phyloP scores from a whole-genome alignment of 2,329 filamentous ascomycete genomes.

The Neofusicoccum ribis region DNA sequence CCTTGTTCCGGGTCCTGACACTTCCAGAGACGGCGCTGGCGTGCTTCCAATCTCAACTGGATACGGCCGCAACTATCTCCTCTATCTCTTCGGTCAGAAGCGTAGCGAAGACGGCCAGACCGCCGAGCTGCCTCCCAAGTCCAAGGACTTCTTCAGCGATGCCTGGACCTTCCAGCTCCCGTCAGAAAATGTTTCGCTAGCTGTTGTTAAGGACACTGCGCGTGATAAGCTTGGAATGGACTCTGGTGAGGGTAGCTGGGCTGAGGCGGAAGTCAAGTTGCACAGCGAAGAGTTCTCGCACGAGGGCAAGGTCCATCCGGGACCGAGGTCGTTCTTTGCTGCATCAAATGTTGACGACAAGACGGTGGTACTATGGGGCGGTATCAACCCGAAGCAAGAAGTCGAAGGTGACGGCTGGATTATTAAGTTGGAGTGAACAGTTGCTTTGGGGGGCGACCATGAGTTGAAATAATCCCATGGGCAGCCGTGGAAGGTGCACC shows the following conservation, averaged over 20 bases:
- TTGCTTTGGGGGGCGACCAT: neutral
- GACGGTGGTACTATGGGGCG: constrained; percentile 45
- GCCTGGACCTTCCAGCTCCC: constrained; percentile 46
- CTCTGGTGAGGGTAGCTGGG: constrained; percentile 44
- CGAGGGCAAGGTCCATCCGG: constrained; percentile 47
- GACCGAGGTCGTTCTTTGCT: constrained; percentile 44
- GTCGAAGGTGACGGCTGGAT: constrained; percentile 48
- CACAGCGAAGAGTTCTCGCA: constrained; percentile 35
- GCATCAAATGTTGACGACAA: constrained; percentile 40
- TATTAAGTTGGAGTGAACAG: constrained; percentile 36
- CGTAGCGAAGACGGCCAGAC: constrained; percentile 24
- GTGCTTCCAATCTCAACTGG: constrained; percentile 45
- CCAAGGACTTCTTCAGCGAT: neutral
- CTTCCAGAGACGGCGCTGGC: constrained; percentile 37
- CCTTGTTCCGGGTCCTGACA: constrained; percentile 43
- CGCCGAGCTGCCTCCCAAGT: constrained; percentile 26
- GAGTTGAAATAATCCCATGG: too few species aligned
- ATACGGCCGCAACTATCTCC: constrained; percentile 46
- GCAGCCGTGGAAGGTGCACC: too few species aligned
- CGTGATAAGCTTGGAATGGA: constrained; percentile 42
- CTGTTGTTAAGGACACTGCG: constrained; percentile 47
- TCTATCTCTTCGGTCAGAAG: constrained; percentile 43
- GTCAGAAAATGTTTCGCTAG: constrained; percentile 42
- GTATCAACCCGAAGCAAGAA: constrained; percentile 44
- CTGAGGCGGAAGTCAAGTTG: constrained; percentile 42